phyloP scores from a whole-genome alignment of 1,139 yeast species.

The Yamadazyma sp. region DNA sequence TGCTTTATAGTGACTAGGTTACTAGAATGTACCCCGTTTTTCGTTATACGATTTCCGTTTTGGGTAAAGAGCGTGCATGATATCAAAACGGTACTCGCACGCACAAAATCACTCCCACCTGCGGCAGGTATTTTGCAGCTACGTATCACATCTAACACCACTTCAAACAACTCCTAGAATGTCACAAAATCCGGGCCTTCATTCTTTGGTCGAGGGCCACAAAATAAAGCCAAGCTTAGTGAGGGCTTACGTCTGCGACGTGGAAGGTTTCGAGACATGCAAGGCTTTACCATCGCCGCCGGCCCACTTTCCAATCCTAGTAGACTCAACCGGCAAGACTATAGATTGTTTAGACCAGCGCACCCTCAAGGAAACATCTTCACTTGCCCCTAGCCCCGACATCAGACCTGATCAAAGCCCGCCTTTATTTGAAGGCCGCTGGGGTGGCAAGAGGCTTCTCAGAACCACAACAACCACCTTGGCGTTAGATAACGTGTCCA shows the following conservation, averaged over 20 bases:
- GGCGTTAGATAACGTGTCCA: not conserved
- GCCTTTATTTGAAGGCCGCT: not conserved
- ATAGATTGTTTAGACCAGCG: not conserved
- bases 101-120: no score
- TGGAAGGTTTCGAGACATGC: conserved; percentile 1
- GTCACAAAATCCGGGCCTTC: not conserved
- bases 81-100: no score
- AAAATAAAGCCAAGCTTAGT: not conserved
- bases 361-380: not conserved
- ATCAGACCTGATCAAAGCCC: not conserved
- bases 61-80: no score
- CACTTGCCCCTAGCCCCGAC: not conserved
- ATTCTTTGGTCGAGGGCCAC: not conserved
- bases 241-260: not conserved
- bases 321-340: not conserved
- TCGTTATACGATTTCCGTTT: no score
- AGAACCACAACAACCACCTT: not conserved
- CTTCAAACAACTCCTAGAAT: not conserved
- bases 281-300: not conserved
- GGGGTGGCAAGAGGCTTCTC: not conserved
- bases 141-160: not conserved
- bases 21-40: no score
- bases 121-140: not conserved
- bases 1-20: no score
- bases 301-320: not conserved